Evolutionary conservation across 257 asterid species (phyloP), one percentile per base, ranked within the genome.

Genomic region (Solanum piurae): DNA sequence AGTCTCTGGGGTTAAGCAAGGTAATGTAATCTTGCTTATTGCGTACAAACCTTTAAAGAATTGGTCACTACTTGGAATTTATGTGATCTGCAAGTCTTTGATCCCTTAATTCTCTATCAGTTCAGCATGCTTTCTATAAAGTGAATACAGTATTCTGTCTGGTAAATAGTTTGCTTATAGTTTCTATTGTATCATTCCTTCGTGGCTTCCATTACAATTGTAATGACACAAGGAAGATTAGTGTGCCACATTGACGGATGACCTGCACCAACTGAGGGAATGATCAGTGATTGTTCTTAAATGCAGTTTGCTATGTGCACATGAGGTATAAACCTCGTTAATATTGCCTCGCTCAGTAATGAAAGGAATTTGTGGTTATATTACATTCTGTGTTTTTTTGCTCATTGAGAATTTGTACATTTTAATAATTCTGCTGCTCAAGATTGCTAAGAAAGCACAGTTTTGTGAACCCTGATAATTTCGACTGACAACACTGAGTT

Each of bases 1-100:
- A 88, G 93, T 95, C 89, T 87, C 99, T 88, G 94, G 94, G 89
- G 86, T 96, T 79, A 77, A 91, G 86, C 91, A 96, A 94, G 98
- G 99, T 97, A 87, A 83, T 72, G 40, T 80, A 16, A 44, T 80
- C 40, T 80, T 44, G 38, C 64, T 80, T 80, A 46, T 46, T 79
- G 66, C 37, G 38, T 38, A 25, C 64, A 21, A 79, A 79, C 64
- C 27, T 44, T 42, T 79, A 44, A 33, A 44, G 64, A 42, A 79
- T 79, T 27, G 85, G 16, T 18, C 27, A 80, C 66, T 80, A 27
- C 40, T 44, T 29, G 40, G 18, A 80, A 29, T 46, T 25, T 79
- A 27, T 46, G 66, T 80, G 25, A 44, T 80, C 85, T 80, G 68
- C 66, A 80, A 27, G 68, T 80, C 21, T 80, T 44, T 29, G 85